Base-by-base conservation (phyloP, 1,139 yeast genomes). In the Scheffersomyces insectosa region DNA sequence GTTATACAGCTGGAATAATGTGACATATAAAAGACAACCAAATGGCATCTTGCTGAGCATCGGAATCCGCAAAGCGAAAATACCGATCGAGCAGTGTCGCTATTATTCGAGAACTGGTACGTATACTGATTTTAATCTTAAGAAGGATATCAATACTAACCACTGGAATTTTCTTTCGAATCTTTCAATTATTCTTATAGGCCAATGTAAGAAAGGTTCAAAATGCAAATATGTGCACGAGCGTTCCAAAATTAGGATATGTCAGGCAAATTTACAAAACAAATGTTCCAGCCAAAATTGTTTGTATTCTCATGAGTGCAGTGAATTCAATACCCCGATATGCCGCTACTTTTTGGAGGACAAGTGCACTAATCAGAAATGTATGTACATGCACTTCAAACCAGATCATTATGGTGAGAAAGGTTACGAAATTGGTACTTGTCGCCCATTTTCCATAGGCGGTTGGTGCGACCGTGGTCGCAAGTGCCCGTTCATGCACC, bases 381-480 rank as follows among this genome's bases (percentile, higher is more conserved):
- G 95, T 57, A 64, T 63, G 29, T 88, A 70, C 56, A 68, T 77
- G 25, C 95, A 70, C 46, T 45, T 42, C 23, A 55, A 57, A 30
- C 72, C 72, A 1, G 46, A 48, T 3, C 51, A 56, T 30, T 60
- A 84, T 57, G 70, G 67, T 56, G 59, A 75, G 42, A 64, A 72
- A 1, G 63, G 65, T 20, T 60, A 67, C 10, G 73, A 70, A 29
- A 69, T 80, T 5, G 66, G 72, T 60, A 68, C 80, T 0, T 87
- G 95, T 55, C 70, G 88, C 28, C 82, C 79, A 28, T 88, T 88
- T 67, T 76, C 91, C 1, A 56, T 82, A 30, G 78, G 79, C 7
- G 91, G 93, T 1, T 85, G 79, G 65, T 87, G 96, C 61, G 77
- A 68, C 27, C 60, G 79, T 32, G 96, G 95, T 0, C 58, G 63